Evolutionary conservation across 116 monocot genomes (phyloP).

Genomic region (Phalaenopsis hybrid): DNA sequence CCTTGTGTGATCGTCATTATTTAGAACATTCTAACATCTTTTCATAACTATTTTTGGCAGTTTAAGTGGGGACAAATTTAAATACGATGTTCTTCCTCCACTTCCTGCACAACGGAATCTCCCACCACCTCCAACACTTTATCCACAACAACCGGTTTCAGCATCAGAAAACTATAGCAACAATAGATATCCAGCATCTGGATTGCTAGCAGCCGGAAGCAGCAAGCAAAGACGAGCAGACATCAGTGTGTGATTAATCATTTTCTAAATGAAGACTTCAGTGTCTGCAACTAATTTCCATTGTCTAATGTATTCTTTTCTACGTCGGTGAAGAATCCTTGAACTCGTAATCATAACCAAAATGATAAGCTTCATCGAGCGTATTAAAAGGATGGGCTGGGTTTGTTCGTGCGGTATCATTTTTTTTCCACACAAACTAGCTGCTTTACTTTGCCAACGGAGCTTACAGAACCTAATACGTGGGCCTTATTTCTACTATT

Average conservation of each 20-base stretch:
- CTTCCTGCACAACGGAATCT: constrained; percentile 84
- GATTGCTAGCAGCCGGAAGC: constrained; percentile 28
- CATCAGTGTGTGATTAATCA: constrained; percentile 55
- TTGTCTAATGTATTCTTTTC: neutral
- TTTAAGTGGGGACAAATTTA: constrained; percentile 37
- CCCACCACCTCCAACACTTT: constrained; percentile 61
- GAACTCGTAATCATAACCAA: neutral
- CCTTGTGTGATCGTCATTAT: neutral
- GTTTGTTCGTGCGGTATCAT: neutral
- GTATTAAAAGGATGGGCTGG: neutral
- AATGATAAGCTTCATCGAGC: neutral
- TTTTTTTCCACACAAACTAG: neutral
- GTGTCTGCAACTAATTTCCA: neutral
- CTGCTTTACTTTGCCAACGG: neutral
- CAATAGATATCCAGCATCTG: constrained; percentile 33
- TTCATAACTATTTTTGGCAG: constrained; percentile 19
- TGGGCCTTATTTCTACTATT: neutral
- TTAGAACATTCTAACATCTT: neutral
- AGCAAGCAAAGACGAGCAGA: constrained; percentile 49
- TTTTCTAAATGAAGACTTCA: neutral
- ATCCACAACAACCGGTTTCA: constrained; percentile 82
- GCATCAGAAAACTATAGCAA: constrained; percentile 43
- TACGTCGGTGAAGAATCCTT: neutral
- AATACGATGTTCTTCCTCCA: constrained; percentile 60
- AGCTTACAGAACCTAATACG: neutral